A percentile compares a stretch with the other conserved stretches of the same genome.
phyloP scores from a whole-genome alignment of 164 flowering plant species.

The Berberis vulgaris region DNA sequence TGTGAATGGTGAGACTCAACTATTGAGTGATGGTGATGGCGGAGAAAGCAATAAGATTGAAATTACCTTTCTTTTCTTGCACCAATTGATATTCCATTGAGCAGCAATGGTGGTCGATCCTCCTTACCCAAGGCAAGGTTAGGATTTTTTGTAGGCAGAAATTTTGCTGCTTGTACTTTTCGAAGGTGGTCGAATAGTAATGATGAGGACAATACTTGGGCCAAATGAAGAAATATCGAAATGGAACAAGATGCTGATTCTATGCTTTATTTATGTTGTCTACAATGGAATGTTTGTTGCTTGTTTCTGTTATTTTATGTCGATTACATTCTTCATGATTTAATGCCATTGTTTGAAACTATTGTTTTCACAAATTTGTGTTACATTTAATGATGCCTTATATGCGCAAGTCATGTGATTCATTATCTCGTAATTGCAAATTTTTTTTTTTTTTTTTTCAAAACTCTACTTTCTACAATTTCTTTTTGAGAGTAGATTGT shows the following conservation, averaged over 20 bases:
- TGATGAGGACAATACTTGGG: conserved; percentile 13
- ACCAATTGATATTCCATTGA: conserved; percentile 23
- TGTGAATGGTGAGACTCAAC: conserved; percentile 22
- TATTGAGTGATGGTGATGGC: conserved; percentile 20
- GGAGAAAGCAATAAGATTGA: conserved; percentile 36
- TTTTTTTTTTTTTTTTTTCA: too few species aligned
- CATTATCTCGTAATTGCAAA: too few species aligned
- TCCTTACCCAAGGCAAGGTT: conserved; percentile 45
- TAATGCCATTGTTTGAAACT: too few species aligned
- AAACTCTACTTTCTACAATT: too few species aligned
- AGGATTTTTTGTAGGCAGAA: conserved; percentile 42
- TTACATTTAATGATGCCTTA: too few species aligned
- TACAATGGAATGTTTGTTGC: too few species aligned
- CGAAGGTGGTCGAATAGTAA: conserved; percentile 45
- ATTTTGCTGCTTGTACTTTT: conserved; percentile 50
- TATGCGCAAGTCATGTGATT: too few species aligned
- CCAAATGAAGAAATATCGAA: neutral
- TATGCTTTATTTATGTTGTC: neutral
- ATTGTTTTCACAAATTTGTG: too few species aligned
- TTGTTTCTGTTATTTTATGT: too few species aligned
- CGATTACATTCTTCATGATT: too few species aligned
- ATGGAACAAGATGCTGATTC: neutral
- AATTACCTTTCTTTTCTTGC: conserved; percentile 15
- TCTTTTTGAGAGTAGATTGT: too few species aligned
- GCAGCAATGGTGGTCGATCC: conserved; percentile 32